Conservation (phyloP, 1,284 basidiomycete species). For the Leccinum pachyderme region DNA sequence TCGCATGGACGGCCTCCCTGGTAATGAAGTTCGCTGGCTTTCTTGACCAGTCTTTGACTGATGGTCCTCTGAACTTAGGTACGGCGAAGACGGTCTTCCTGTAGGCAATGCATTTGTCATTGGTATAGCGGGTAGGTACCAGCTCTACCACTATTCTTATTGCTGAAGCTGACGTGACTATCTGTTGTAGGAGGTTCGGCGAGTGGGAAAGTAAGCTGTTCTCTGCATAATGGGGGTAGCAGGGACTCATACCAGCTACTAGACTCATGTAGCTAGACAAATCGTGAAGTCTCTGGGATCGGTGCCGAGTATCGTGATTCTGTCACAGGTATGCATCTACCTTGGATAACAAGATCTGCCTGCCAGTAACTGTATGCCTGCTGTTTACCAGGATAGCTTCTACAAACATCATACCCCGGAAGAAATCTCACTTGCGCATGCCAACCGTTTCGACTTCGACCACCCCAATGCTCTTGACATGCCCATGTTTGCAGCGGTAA, state of each 20-base stretch:
- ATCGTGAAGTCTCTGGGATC: slow-evolving; percentile 80
- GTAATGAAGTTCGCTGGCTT: slow-evolving; percentile 39
- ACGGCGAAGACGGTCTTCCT: slow-evolving; percentile 68
- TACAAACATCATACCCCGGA: slow-evolving; percentile 82
- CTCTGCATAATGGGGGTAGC: slow-evolving; percentile 1
- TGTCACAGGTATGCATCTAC: slow-evolving; percentile 64
- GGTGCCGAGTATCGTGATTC: slow-evolving; percentile 85
- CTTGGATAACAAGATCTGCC: not conserved
- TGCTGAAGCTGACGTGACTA: slow-evolving; percentile 7
- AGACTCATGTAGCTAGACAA: slow-evolving; percentile 91
- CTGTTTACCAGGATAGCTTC: slow-evolving; percentile 77
- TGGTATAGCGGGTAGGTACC: slow-evolving; percentile 81
- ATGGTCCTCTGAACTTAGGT: slow-evolving; percentile 46
- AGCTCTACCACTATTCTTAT: slow-evolving; percentile 36
- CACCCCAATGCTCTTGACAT: slow-evolving; percentile 94
- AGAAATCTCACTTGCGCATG: slow-evolving; percentile 78
- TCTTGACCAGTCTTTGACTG: slow-evolving; percentile 9
- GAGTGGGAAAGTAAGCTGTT: slow-evolving; percentile 77
- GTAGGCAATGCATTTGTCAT: slow-evolving; percentile 85
- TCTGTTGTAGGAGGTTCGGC: slow-evolving; percentile 74
- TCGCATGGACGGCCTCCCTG: slow-evolving; percentile 82
- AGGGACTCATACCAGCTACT: slow-evolving; percentile 14
- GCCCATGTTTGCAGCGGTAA: slow-evolving; percentile 77
- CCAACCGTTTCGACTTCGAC: slow-evolving; percentile 90
- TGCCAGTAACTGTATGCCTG: not conserved